Evolutionary conservation across 805 yeast species (phyloP).

Genomic region (Aciculoconidium aculeatum): DNA sequence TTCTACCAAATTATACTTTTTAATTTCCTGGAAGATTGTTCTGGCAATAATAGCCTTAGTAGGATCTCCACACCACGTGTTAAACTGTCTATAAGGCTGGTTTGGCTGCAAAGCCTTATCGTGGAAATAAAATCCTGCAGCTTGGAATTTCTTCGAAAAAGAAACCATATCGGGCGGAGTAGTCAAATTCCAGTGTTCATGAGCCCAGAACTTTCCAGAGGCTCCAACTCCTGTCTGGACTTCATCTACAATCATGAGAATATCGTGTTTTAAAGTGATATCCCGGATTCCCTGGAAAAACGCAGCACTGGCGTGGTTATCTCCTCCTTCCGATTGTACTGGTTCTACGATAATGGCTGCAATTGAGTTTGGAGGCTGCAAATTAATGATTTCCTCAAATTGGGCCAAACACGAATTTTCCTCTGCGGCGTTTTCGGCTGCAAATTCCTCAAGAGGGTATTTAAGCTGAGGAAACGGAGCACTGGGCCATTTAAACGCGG

Average conservation of each 20-base stretch:
- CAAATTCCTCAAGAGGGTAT: constrained; percentile 34
- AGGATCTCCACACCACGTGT: constrained; percentile 79
- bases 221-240: constrained; percentile 76
- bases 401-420: constrained; percentile 43
- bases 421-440: constrained; percentile 39
- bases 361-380: constrained; percentile 34
- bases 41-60: constrained; percentile 60
- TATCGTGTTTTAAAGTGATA: constrained; percentile 49
- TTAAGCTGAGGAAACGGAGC: constrained; percentile 41
- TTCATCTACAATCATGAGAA: constrained; percentile 62
- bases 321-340: constrained; percentile 74
- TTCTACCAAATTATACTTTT: constrained; percentile 42
- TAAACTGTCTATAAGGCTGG: constrained; percentile 63
- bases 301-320: constrained; percentile 58
- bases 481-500: constrained; percentile 56
- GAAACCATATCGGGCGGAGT: constrained; percentile 66
- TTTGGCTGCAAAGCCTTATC: constrained; percentile 55
- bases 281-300: constrained; percentile 62
- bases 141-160: constrained; percentile 67
- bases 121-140: constrained; percentile 65
- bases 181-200: constrained; percentile 58
- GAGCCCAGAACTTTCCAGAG: constrained; percentile 69
- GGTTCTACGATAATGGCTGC: constrained; percentile 56
- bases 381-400: constrained; percentile 34
- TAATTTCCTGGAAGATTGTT: constrained; percentile 51